Evolutionary conservation across 768 basidiomycete species (phyloP).

Genomic region (Pulveroboletus sp.): DNA sequence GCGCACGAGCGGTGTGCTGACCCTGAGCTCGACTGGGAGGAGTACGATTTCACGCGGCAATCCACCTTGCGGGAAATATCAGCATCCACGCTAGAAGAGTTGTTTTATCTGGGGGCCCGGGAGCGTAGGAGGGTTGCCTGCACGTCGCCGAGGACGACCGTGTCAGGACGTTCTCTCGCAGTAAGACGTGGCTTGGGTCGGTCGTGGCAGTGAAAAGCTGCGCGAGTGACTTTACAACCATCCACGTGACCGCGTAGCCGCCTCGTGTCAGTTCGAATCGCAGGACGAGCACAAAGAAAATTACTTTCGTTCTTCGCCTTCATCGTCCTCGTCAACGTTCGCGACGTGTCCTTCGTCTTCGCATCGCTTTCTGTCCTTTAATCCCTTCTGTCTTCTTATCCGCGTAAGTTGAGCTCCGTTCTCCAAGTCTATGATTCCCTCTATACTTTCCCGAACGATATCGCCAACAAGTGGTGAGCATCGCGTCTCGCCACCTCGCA

Average conservation of each 20-base stretch:
- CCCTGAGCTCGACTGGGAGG: too few species aligned
- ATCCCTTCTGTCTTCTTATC: background rate
- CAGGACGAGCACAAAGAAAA: slow-evolving; percentile 24
- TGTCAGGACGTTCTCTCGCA: too few species aligned
- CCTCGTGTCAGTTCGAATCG: slow-evolving; percentile 33
- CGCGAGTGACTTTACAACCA: slow-evolving; percentile 14
- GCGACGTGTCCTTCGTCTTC: slow-evolving; percentile 17
- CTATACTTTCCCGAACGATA: slow-evolving; percentile 19
- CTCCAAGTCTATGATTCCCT: slow-evolving; percentile 18
- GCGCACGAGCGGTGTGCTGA: too few species aligned
- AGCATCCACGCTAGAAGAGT: too few species aligned
- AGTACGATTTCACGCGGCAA: too few species aligned
- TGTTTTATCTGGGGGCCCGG: too few species aligned
- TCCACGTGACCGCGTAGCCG: slow-evolving; percentile 33
- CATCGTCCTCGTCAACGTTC: slow-evolving; percentile 12
- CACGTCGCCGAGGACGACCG: too few species aligned
- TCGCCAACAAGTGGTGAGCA: slow-evolving; percentile 29
- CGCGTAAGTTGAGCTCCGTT: slow-evolving; percentile 11
- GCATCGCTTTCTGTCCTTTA: background rate
- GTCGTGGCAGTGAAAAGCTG: background rate
- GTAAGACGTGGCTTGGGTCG: too few species aligned
- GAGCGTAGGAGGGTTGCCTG: too few species aligned
- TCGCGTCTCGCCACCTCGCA: slow-evolving; percentile 29
- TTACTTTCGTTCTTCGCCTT: slow-evolving; percentile 12
- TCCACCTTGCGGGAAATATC: too few species aligned